These are phyloP conservation scores for Globisporangium perplexum DNA, from an alignment of 352 stramenopile genomes.

Conservation along the genomic window DNA sequence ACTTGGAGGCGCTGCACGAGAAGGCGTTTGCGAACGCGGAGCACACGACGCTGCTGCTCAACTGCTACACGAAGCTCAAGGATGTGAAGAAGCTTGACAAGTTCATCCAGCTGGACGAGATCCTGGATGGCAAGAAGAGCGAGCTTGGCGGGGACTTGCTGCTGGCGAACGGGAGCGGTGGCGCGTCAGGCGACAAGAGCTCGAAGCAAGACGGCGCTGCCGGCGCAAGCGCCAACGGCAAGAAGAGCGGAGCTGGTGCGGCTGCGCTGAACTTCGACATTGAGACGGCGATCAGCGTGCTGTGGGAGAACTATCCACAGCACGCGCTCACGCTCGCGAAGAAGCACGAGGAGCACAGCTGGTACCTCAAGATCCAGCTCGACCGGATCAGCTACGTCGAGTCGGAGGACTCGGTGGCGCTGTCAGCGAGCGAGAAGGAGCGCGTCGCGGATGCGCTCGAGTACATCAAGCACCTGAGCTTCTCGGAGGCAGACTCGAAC, in stretches of 20 bases:
- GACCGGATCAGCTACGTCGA: slow-evolving; percentile 87
- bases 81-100: slow-evolving; percentile 91
- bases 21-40: slow-evolving; percentile 89
- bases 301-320: slow-evolving; percentile 91
- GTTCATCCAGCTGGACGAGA: slow-evolving; percentile 88
- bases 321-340: slow-evolving; percentile 87
- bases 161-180: slow-evolving; percentile 10
- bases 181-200: slow-evolving; percentile 8
- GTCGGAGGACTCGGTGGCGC: slow-evolving; percentile 56
- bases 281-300: slow-evolving; percentile 89
- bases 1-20: slow-evolving; percentile 93
- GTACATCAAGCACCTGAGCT: slow-evolving; percentile 87
- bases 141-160: slow-evolving; percentile 16
- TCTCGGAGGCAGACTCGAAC: slow-evolving; percentile 81
- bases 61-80: slow-evolving; percentile 95
- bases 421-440: slow-evolving; percentile 74
- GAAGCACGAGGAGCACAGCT: slow-evolving; percentile 88
- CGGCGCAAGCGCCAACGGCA: slow-evolving; percentile 13
- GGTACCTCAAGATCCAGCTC: slow-evolving; percentile 92
- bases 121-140: slow-evolving; percentile 43
- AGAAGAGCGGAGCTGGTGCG: slow-evolving; percentile 17
- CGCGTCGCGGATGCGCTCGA: slow-evolving; percentile 85
- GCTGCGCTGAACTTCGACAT: slow-evolving; percentile 83
- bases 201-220: slow-evolving; percentile 14
- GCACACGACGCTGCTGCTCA: slow-evolving; percentile 92